Evolutionary conservation across 140 eudicot species (phyloP), one percentile per base, ranked within the genome.

Genomic region (Anethum foeniculum): DNA sequence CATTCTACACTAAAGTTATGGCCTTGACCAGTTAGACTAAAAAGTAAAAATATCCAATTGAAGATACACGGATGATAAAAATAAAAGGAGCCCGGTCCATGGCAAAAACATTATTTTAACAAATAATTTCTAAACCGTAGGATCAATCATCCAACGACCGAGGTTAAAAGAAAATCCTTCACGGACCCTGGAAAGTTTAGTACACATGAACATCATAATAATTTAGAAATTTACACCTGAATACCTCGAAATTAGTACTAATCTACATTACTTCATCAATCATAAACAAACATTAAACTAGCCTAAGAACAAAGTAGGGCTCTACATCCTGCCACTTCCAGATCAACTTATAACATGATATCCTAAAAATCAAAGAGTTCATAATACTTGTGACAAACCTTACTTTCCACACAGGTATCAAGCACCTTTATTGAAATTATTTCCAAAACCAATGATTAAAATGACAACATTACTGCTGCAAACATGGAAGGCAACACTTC

Each of bases 51-150:
- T 15, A 39, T 71, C 38, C 32, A 18, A 72, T 36, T 46, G 13
- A 58, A 78, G 36, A 27, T 48, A 65, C 69, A 68, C 25, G 41
- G 34, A 54, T 34, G 79, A 12, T 78, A 83, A 82, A 39, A 82
- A 78, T 64, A 34, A 75, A 41, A 64, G n/a, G n/a, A n/a, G n/a
- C n/a, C n/a, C n/a, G n/a, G n/a, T n/a, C n/a, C n/a, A n/a, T n/a
- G n/a, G n/a, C n/a, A n/a, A n/a, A n/a, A n/a, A n/a, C n/a, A n/a
- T n/a, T n/a, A n/a, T n/a, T n/a, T n/a, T n/a, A n/a, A n/a, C n/a
- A n/a, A n/a, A n/a, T n/a, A n/a, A n/a, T n/a, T n/a, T n/a, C n/a
- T n/a, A n/a, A n/a, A n/a, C n/a, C n/a, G n/a, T n/a, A n/a, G n/a
- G n/a, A n/a, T n/a, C n/a, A n/a, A n/a, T n/a, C n/a, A n/a, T n/a